Evolutionary conservation across 768 basidiomycete genomes (phyloP).

Genomic region (Tremella mesenterica): DNA sequence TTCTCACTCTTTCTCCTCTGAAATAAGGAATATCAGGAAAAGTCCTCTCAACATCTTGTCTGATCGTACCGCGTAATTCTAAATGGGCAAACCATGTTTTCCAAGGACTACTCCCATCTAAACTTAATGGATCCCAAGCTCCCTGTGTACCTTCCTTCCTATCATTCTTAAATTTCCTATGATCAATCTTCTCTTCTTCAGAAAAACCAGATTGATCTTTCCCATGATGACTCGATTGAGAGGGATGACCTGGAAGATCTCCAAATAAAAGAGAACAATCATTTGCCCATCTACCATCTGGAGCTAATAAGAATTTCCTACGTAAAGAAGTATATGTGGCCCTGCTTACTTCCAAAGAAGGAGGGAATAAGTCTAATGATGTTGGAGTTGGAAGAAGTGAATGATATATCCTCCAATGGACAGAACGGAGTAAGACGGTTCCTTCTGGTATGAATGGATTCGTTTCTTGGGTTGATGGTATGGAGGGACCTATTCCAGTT

Average conservation of each 20-base stretch:
- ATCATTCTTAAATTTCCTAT: too few species aligned
- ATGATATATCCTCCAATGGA: slow-evolving; percentile 42
- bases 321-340: slow-evolving; percentile 26
- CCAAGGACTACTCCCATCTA: slow-evolving; percentile 73
- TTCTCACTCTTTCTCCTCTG: slow-evolving; percentile 63
- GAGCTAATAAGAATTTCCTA: slow-evolving; percentile 35
- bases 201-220: too few species aligned
- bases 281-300: slow-evolving; percentile 42
- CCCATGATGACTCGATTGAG: too few species aligned
- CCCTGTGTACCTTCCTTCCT: not conserved
- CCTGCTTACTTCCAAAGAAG: slow-evolving; percentile 10
- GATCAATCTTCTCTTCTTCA: too few species aligned
- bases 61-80: slow-evolving; percentile 78
- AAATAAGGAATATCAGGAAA: slow-evolving; percentile 97
- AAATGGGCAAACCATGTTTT: slow-evolving; percentile 82
- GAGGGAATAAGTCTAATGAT: slow-evolving; percentile 25
- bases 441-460: slow-evolving; percentile 14
- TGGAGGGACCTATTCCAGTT: slow-evolving; percentile 16
- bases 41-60: slow-evolving; percentile 94
- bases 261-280: slow-evolving; percentile 34
- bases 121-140: slow-evolving; percentile 40
- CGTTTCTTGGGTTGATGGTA: slow-evolving; percentile 6
- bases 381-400: slow-evolving; percentile 30
- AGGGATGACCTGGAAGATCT: slow-evolving; percentile 1
- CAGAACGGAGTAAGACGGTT: slow-evolving; percentile 29